These are phyloP conservation scores for Vitis rotundifolia DNA, from an alignment of 164 flowering plant genomes.

Conservation along the genomic window DNA sequence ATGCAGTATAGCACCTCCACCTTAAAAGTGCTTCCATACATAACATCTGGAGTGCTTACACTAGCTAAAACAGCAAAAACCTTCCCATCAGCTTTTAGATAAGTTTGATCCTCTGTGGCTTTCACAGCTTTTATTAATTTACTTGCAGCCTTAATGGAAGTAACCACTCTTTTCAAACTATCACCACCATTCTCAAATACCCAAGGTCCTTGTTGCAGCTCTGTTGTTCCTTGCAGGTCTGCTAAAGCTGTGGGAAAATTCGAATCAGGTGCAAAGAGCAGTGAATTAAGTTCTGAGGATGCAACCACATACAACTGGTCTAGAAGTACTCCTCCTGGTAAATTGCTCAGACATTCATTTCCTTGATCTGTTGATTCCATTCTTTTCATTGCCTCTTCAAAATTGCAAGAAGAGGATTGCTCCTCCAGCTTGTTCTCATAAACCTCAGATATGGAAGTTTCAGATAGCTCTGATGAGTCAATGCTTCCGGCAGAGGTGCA, in stretches of 20 bases:
- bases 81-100: constrained; percentile 84
- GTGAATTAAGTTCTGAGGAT: constrained; percentile 65
- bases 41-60: constrained; percentile 90
- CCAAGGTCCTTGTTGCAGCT: constrained; percentile 71
- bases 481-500: constrained; percentile 18
- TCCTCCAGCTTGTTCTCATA: constrained; percentile 45
- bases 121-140: constrained; percentile 76
- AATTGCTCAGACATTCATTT: constrained; percentile 60
- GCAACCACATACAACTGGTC: constrained; percentile 67
- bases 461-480: constrained; percentile 38
- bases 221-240: constrained; percentile 76
- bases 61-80: constrained; percentile 60
- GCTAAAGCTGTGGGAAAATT: constrained; percentile 47
- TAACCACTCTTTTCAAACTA: constrained; percentile 60
- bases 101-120: constrained; percentile 84
- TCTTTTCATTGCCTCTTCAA: constrained; percentile 62
- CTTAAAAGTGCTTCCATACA: constrained; percentile 74
- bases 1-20: constrained; percentile 77
- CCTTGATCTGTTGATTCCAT: constrained; percentile 62
- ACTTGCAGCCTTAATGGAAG: constrained; percentile 67
- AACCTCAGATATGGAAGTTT: constrained; percentile 36
- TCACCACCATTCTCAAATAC: constrained; percentile 60
- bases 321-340: constrained; percentile 76
- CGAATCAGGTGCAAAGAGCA: constrained; percentile 75
- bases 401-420: constrained; percentile 38